Conservation (phyloP, 352 stramenopile genomes). For the Phytopythium kandeliae region DNA sequence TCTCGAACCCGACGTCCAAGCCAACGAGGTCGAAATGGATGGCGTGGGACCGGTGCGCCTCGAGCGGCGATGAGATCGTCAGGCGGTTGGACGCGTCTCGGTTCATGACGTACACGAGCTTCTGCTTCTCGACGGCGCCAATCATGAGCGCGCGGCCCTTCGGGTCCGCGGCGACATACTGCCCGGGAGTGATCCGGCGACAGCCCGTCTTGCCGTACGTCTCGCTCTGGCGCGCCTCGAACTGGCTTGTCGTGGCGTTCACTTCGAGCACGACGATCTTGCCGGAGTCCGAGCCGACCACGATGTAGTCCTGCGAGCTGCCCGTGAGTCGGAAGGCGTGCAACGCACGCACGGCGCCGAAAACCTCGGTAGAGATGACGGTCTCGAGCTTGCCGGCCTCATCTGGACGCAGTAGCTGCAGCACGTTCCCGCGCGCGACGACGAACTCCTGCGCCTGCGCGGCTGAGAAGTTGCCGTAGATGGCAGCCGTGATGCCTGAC, state of each 20-base stretch:
- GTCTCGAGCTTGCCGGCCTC: conserved; percentile 66
- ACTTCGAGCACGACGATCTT: conserved; percentile 96
- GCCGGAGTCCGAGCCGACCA: conserved; percentile 95
- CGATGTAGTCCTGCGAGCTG: conserved; percentile 93
- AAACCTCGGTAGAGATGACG: conserved; percentile 83
- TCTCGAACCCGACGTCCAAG: conserved; percentile 98
- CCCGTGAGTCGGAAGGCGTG: conserved; percentile 85
- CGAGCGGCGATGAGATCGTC: conserved; percentile 98
- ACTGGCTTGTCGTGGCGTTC: conserved; percentile 66
- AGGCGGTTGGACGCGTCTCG: conserved; percentile 90
- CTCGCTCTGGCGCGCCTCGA: conserved; percentile 89
- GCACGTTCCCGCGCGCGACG: conserved; percentile 88
- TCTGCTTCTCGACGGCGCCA: conserved; percentile 96
- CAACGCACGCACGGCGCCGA: conserved; percentile 91
- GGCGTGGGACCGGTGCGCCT: conserved; percentile 95
- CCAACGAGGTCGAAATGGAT: conserved; percentile 94
- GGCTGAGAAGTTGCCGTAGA: conserved; percentile 91
- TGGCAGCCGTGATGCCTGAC: conserved; percentile 71
- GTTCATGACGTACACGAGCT: conserved; percentile 99
- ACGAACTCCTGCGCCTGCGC: conserved; percentile 93
- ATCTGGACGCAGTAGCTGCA: conserved; percentile 92
- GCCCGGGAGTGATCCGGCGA: conserved; percentile 94
- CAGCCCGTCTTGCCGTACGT: conserved; percentile 97
- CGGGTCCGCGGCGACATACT: conserved; percentile 97
- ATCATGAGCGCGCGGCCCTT: conserved; percentile 97